Conservation (phyloP, 169 alveolate species). For the Eimeria brunetti region DNA sequence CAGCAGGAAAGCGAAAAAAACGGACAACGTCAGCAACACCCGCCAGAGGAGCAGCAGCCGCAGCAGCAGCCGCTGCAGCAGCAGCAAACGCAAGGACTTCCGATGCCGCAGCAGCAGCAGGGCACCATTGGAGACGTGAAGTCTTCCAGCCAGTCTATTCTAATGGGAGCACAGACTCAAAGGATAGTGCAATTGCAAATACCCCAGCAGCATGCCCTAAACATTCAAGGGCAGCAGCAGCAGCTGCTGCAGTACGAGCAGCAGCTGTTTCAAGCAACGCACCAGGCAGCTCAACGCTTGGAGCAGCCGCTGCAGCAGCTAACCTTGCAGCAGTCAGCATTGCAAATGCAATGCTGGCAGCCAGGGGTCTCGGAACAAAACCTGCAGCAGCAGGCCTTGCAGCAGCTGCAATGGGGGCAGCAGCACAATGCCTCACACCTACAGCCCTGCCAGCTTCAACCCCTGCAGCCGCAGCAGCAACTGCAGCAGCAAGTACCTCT, state of each 20-base stretch:
- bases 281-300: background rate
- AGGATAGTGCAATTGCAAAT: background rate
- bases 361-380: background rate
- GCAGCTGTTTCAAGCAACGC: conserved; percentile 3
- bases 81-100: background rate
- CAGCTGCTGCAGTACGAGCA: conserved; percentile 45
- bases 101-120: background rate
- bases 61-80: conserved; percentile 30
- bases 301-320: conserved; percentile 33
- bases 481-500: background rate
- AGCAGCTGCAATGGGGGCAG: conserved; percentile 32
- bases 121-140: background rate
- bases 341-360: background rate
- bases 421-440: background rate
- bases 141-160: background rate
- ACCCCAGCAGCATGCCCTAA: background rate
- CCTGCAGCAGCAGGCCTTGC: background rate
- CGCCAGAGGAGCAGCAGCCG: background rate
- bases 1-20: background rate
- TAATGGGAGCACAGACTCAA: background rate
- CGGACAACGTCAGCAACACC: background rate
- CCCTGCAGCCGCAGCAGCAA: conserved; percentile 34
- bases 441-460: conserved; percentile 11
- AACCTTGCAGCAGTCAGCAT: background rate
- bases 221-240: conserved; percentile 1